Percentiles rank a stretch among this genome's conserved stretches.
phyloP scores from a whole-genome alignment of 331 rosid species.

The Arachis monticola region DNA sequence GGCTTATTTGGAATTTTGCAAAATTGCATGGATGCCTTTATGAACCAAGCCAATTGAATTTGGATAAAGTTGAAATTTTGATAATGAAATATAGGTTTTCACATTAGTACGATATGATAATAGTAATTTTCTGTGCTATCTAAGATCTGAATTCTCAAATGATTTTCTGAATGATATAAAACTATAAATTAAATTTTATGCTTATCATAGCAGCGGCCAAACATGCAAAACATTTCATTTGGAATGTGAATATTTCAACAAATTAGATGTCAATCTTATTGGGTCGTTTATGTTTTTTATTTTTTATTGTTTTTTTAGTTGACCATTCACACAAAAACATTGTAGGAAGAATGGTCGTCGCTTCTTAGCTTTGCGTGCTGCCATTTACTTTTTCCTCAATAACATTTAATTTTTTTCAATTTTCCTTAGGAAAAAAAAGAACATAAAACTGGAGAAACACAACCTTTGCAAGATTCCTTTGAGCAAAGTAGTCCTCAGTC shows the following conservation, averaged over 20 bases:
- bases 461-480: constrained; percentile 51
- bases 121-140: constrained; percentile 13
- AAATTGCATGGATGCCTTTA: constrained; percentile 25
- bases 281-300: not conserved
- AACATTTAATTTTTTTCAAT: constrained; percentile 25
- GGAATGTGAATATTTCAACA: constrained; percentile 9
- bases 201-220: not conserved
- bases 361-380: not conserved
- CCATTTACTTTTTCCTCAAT: constrained; percentile 30
- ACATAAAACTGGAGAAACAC: constrained; percentile 49
- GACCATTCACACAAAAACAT: constrained; percentile 9
- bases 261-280: constrained; percentile 10
- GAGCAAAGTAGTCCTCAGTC: constrained; percentile 50
- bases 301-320: not conserved
- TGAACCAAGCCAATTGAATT: not conserved
- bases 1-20: not conserved
- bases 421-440: constrained; percentile 62
- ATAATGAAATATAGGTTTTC: not conserved
- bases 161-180: constrained; percentile 13
- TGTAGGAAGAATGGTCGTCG: not conserved
- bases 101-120: not conserved
- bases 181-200: not conserved
- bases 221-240: not conserved
- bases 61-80: constrained; percentile 16
- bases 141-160: constrained; percentile 7